phyloP scores from a whole-genome alignment of 1,284 basidiomycete genomes.

The Limonomyces culmigenus region DNA sequence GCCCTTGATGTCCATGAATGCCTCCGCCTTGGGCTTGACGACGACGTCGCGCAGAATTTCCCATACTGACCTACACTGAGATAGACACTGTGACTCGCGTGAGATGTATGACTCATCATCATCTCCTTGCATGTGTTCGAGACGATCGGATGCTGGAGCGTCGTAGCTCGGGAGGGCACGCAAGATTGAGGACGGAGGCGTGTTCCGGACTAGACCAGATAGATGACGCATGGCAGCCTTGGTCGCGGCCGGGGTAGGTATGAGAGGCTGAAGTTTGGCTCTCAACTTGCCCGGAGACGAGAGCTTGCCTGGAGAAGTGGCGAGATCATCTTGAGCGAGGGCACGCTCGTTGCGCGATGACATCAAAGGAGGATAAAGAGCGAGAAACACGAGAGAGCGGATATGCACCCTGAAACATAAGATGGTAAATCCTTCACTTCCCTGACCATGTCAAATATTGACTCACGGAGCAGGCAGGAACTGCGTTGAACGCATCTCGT shows the following conservation, averaged over 20 bases:
- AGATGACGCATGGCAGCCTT: constrained; percentile 36
- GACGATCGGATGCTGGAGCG: constrained; percentile 3
- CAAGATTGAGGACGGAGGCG: constrained; percentile 33
- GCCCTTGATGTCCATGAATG: constrained; percentile 6
- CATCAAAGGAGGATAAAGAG: constrained; percentile 34
- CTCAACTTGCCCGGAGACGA: constrained; percentile 4
- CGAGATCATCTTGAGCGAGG: constrained; percentile 7
- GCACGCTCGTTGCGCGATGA: neutral
- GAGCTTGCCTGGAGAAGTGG: neutral
- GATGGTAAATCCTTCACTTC: neutral
- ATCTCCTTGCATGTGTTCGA: constrained; percentile 9
- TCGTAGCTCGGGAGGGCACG: constrained; percentile 40
- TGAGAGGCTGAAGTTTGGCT: constrained; percentile 21
- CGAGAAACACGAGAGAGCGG: constrained; percentile 48
- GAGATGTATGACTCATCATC: constrained; percentile 40
- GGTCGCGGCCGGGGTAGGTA: constrained; percentile 27
- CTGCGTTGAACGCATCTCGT: constrained; percentile 36
- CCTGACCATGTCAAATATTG: too few species aligned
- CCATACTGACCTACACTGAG: constrained; percentile 41
- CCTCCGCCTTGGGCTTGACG: constrained; percentile 19
- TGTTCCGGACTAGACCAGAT: constrained; percentile 35
- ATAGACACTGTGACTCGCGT: constrained; percentile 27
- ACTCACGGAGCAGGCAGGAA: constrained; percentile 38
- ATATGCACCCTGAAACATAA: constrained; percentile 29
- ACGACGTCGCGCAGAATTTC: constrained; percentile 36